Conservation (phyloP, 208 protist genomes). For the Herpetomonas tarakana region DNA sequence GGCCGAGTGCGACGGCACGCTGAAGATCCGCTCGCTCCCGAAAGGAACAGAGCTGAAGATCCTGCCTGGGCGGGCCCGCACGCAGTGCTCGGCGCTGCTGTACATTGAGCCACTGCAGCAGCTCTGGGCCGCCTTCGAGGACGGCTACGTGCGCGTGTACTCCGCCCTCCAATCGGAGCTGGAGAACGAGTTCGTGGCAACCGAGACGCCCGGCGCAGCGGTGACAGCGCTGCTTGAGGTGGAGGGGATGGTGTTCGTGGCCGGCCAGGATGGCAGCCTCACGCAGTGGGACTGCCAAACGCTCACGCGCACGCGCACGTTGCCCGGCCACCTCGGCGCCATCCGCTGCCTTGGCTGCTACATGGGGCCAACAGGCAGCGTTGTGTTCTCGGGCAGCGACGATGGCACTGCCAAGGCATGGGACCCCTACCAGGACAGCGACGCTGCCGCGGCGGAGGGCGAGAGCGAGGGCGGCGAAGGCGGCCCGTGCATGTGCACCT, state of each 20-base stretch:
- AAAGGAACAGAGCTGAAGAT: constrained; percentile 57
- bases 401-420: constrained; percentile 76
- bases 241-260: constrained; percentile 71
- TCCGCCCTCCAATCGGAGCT: constrained; percentile 34
- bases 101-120: constrained; percentile 35
- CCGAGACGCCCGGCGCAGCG: constrained; percentile 15
- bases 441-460: constrained; percentile 2
- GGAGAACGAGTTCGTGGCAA: constrained; percentile 27
- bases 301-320: constrained; percentile 30
- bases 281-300: constrained; percentile 48
- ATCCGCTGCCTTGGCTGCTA: constrained; percentile 59
- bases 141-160: constrained; percentile 80
- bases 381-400: constrained; percentile 82
- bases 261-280: constrained; percentile 76
- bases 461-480: constrained; percentile 37
- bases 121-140: constrained; percentile 75
- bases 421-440: constrained; percentile 50
- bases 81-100: constrained; percentile 60
- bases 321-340: constrained; percentile 61
- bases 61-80: constrained; percentile 36
- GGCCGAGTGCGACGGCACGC: constrained; percentile 57
- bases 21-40: constrained; percentile 61
- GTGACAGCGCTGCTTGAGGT: constrained; percentile 29
- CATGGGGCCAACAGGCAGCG: constrained; percentile 46
- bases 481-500: constrained; percentile 18